These are phyloP conservation scores for Discostella pseudostelligera DNA, from an alignment of 108 stramenopile species.

Conservation along the genomic window DNA sequence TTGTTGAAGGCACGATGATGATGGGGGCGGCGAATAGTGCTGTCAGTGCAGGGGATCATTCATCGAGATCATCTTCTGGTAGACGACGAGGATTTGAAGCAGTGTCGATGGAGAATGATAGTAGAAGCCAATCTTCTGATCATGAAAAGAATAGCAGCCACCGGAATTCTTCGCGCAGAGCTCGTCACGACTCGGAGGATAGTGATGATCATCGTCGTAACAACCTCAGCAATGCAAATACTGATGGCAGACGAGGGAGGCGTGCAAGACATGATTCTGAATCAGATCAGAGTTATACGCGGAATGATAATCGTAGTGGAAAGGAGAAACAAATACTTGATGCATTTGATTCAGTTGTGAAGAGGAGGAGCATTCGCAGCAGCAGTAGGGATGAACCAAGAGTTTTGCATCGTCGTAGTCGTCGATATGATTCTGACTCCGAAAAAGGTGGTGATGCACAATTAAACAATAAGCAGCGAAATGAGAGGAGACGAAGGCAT, in stretches of 20 bases:
- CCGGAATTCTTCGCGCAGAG: neutral
- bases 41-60: too few relatives aligned
- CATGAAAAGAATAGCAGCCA: neutral
- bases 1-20: neutral
- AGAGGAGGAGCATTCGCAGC: neutral
- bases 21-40: too few relatives aligned
- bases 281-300: neutral
- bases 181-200: slow-evolving; percentile 1
- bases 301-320: too few relatives aligned
- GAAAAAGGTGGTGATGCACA: neutral
- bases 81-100: neutral
- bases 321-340: too few relatives aligned
- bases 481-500: slow-evolving; percentile 6
- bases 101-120: neutral
- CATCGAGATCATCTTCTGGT: neutral
- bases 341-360: neutral
- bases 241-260: neutral
- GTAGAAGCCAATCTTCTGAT: neutral
- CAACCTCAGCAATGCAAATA: neutral
- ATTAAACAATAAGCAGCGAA: neutral
- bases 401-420: too few relatives aligned
- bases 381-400: too few relatives aligned
- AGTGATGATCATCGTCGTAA: neutral
- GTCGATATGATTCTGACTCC: slow-evolving; percentile 1
- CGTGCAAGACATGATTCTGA: neutral